Percentiles rank a stretch among this genome's conserved stretches.
These are phyloP conservation scores for Lavandula angustifolia DNA, from an alignment of 257 asterid species.

Conservation along the genomic window DNA sequence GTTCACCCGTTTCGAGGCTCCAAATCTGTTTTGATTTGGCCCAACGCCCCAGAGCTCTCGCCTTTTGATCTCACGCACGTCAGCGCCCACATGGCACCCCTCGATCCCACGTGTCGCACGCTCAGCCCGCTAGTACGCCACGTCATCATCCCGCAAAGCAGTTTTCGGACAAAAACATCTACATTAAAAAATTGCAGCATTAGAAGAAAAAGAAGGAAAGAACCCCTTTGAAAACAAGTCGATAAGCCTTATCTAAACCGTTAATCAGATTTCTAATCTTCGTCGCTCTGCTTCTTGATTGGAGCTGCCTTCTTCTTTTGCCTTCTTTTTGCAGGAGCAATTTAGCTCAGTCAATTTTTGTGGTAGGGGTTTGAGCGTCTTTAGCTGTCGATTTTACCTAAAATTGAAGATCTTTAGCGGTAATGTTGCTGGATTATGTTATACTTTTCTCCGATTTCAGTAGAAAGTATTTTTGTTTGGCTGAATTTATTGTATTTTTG, in stretches of 20 bases:
- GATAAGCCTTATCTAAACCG: slow-evolving; percentile 41
- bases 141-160: slow-evolving; percentile 37
- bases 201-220: slow-evolving; percentile 15
- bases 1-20: slow-evolving; percentile 38
- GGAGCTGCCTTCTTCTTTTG: slow-evolving; percentile 8
- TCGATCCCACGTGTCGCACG: slow-evolving; percentile 41
- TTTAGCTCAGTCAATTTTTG: slow-evolving; percentile 22
- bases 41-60: slow-evolving; percentile 35
- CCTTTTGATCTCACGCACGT: slow-evolving; percentile 57
- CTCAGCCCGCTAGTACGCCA: slow-evolving; percentile 39
- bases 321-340: slow-evolving; percentile 19
- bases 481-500: no score
- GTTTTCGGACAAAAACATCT: not conserved
- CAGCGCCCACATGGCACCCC: slow-evolving; percentile 26
- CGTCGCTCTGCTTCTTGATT: slow-evolving; percentile 11
- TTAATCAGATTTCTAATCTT: slow-evolving; percentile 11
- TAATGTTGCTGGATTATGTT: slow-evolving; percentile 19
- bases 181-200: slow-evolving; percentile 32
- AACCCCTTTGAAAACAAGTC: slow-evolving; percentile 27
- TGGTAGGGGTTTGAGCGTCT: slow-evolving; percentile 22
- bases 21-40: slow-evolving; percentile 48
- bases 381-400: slow-evolving; percentile 32
- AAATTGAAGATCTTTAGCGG: slow-evolving; percentile 40
- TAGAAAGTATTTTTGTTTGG: not conserved
- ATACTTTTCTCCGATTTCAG: slow-evolving; percentile 6